phyloP scores from a whole-genome alignment of 1,284 basidiomycete species.

The Malassezia arunalokei region DNA sequence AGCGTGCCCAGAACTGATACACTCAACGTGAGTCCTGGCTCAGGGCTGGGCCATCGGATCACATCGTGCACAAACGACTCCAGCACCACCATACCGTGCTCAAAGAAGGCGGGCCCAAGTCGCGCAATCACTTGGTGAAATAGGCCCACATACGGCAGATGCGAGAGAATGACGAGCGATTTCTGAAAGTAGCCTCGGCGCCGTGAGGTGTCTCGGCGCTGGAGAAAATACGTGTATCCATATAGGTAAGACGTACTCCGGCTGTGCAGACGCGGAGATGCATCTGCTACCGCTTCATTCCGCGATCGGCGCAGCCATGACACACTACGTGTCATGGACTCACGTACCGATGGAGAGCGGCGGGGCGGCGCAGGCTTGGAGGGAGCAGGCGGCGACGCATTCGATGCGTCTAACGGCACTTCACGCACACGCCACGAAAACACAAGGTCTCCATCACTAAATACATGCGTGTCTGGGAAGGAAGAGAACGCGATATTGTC shows the following conservation, averaged over 20 bases:
- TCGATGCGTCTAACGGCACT: slow-evolving; percentile 24
- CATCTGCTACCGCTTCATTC: not conserved
- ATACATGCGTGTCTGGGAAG: slow-evolving; percentile 67
- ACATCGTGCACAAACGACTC: slow-evolving; percentile 35
- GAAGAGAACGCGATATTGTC: slow-evolving; percentile 88
- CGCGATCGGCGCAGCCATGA: not conserved
- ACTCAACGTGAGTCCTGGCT: slow-evolving; percentile 27
- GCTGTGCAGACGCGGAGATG: slow-evolving; percentile 16
- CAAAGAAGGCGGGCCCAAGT: slow-evolving; percentile 52
- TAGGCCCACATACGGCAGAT: slow-evolving; percentile 69
- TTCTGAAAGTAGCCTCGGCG: slow-evolving; percentile 50
- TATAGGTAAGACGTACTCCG: slow-evolving; percentile 40
- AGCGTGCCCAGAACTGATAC: slow-evolving; percentile 30
- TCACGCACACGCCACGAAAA: slow-evolving; percentile 43
- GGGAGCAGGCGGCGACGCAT: not conserved
- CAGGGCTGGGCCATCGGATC: slow-evolving; percentile 29
- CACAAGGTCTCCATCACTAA: slow-evolving; percentile 33
- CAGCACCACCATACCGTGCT: slow-evolving; percentile 36
- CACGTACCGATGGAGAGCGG: not conserved
- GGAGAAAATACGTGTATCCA: slow-evolving; percentile 44
- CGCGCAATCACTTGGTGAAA: slow-evolving; percentile 60
- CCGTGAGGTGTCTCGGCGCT: slow-evolving; percentile 33
- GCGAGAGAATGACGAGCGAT: slow-evolving; percentile 72
- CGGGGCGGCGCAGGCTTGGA: not conserved
- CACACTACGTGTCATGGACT: not conserved